Base-by-base conservation (phyloP, 306 rosid genomes). In the Herpetospermum pedunculosum region DNA sequence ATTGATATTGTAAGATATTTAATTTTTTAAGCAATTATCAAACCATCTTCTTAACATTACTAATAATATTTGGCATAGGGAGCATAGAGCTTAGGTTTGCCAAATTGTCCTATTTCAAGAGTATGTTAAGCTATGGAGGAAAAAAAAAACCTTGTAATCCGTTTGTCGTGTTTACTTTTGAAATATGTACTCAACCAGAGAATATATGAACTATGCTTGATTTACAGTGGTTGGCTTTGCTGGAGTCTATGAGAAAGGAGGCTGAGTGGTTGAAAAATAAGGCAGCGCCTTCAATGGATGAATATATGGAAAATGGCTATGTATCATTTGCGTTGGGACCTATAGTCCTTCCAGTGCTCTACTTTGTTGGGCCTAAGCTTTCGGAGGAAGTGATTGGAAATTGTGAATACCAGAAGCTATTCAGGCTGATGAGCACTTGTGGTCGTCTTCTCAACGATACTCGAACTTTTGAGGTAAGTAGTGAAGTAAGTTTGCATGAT, bases 401-500 rank as follows among this genome's bases (percentile, higher is more conserved):
- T 77, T 58, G 79, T 0, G 91, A 94, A 75, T 70, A 77, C 76
- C 40, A 85, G 74, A 6, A 41, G 73, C 84, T 94, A 4, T 91
- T 18, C 73, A 79, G 79, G 78, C 82, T 88, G 19, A 81, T 85
- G 92, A 89, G 94, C 81, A 83, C 87, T 43, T 34, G 70, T 0
- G 94, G 97, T 18, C 92, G 90, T 77, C 91, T 91, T 70, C 91
- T 89, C 60, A 91, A 94, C 47, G 98, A 91, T 57, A 84, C 84
- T 59, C 86, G 63, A 23, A 32, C 78, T 80, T 88, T 76, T 43
- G 85, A 89, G 92, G 98, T 89, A 83, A 43, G 19, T 11, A 55
- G 6, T 16, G 41, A 38, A 40, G 4, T 26, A 25, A 74, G 28
- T 41, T 46, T 41, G 9, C 30, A 49, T 16, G 46, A 21, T 21